Percentiles rank a stretch among this genome's conserved stretches.
Conservation (phyloP, 129 eudicot species). For the Helianthus tuberosus region DNA sequence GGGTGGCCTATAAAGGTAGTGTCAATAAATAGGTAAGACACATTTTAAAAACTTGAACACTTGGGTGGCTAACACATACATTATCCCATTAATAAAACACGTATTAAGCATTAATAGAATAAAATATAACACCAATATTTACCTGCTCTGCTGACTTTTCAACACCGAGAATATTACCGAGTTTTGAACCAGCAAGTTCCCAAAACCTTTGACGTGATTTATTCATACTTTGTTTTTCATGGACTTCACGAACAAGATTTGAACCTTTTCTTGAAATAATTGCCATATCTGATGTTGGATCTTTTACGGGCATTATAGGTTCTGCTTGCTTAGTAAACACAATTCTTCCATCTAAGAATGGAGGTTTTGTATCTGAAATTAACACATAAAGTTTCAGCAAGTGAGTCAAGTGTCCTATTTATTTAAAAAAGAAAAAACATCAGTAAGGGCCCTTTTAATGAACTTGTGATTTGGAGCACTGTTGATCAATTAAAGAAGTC, state of each 20-base stretch:
- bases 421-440: background rate
- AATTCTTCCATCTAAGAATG: constrained; percentile 73
- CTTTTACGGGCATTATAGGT: constrained; percentile 73
- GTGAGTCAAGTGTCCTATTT: background rate
- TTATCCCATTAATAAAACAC: constrained; percentile 7
- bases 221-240: constrained; percentile 68
- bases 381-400: constrained; percentile 2
- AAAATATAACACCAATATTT: background rate
- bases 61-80: constrained; percentile 4
- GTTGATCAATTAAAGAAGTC: background rate
- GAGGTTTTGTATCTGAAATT: constrained; percentile 71
- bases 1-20: background rate
- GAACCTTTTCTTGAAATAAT: constrained; percentile 79
- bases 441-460: background rate
- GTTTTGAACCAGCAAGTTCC: constrained; percentile 84
- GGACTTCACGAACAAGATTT: constrained; percentile 63
- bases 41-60: background rate
- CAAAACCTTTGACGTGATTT: constrained; percentile 80
- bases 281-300: constrained; percentile 81
- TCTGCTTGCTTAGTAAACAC: constrained; percentile 80
- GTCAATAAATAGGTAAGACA: background rate
- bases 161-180: constrained; percentile 75
- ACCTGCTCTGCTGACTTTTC: constrained; percentile 81
- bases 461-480: constrained; percentile 1
- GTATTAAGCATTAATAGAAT: background rate